These are phyloP conservation scores for Barnettozyma sp. DNA, from an alignment of 805 yeast genomes.

Conservation along the genomic window DNA sequence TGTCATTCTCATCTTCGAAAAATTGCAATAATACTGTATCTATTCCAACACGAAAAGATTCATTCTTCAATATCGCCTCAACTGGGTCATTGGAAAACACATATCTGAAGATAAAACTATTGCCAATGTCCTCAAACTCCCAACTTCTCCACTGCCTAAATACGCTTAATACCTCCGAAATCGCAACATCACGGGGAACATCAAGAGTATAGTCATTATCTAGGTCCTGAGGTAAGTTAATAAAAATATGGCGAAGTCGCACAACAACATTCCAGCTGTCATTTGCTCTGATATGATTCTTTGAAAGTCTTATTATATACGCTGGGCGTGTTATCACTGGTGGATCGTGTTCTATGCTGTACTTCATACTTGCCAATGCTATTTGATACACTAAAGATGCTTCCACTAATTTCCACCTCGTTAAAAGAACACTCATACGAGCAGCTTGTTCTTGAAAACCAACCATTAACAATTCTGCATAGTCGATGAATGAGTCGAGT, in stretches of 20 bases:
- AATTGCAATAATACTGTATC: neutral
- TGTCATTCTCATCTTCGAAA: neutral
- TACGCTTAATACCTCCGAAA: conserved; percentile 44
- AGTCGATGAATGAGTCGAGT: conserved; percentile 33
- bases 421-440: conserved; percentile 4
- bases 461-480: conserved; percentile 15
- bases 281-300: conserved; percentile 67
- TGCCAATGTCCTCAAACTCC: conserved; percentile 69
- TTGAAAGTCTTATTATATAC: conserved; percentile 62
- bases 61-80: neutral
- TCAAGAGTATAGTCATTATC: conserved; percentile 29
- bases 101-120: conserved; percentile 46
- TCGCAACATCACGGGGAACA: conserved; percentile 49
- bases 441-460: neutral
- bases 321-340: conserved; percentile 88
- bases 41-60: conserved; percentile 1
- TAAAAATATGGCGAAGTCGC: conserved; percentile 66
- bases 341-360: conserved; percentile 72
- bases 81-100: conserved; percentile 32
- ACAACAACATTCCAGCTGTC: conserved; percentile 86
- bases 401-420: conserved; percentile 16
- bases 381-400: conserved; percentile 36
- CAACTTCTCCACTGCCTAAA: conserved; percentile 85
- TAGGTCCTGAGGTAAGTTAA: conserved; percentile 40
- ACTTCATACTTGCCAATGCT: conserved; percentile 41